Conservation (phyloP, 2,329 filamentous ascomycete species). For the Fusarium zealandicum region DNA sequence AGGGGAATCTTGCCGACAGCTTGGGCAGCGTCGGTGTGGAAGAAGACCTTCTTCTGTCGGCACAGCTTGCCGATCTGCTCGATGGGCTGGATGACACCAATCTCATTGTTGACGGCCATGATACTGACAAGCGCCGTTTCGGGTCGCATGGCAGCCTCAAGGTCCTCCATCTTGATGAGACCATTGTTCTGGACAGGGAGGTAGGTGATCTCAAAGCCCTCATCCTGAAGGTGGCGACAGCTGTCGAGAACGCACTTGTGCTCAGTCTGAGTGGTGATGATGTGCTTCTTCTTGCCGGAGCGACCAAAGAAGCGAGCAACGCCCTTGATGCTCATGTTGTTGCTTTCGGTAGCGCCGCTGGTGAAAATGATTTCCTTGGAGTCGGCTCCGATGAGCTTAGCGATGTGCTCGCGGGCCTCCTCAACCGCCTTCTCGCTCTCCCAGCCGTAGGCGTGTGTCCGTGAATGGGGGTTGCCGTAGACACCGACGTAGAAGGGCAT, state of each 20-base stretch:
- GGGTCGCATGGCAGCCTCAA: slow-evolving; percentile 87
- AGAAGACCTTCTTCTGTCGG: slow-evolving; percentile 91
- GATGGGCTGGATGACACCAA: slow-evolving; percentile 97
- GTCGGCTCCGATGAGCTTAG: slow-evolving; percentile 88
- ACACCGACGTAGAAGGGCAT: slow-evolving; percentile 91
- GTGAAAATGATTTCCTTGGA: slow-evolving; percentile 99
- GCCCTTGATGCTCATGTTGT: slow-evolving; percentile 99
- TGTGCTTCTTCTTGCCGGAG: slow-evolving; percentile 95
- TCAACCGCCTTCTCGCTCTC: slow-evolving; percentile 96
- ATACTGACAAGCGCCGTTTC: slow-evolving; percentile 94
- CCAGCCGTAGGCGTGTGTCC: slow-evolving; percentile 98
- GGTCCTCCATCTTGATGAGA: slow-evolving; percentile 81
- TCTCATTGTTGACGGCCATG: slow-evolving; percentile 99
- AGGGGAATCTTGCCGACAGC: slow-evolving; percentile 98
- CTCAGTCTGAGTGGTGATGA: slow-evolving; percentile 96
- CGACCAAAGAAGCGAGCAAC: slow-evolving; percentile 95
- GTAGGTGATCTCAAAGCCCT: slow-evolving; percentile 97
- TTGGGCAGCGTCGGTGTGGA: slow-evolving; percentile 96
- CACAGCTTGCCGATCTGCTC: slow-evolving; percentile 94
- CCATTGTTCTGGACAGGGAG: slow-evolving; percentile 88
- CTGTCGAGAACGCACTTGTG: slow-evolving; percentile 99
- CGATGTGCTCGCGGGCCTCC: slow-evolving; percentile 82
- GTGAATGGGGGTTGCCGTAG: slow-evolving; percentile 96
- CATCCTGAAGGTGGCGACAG: slow-evolving; percentile 94
- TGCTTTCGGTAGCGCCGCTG: slow-evolving; percentile 96